Conservation (phyloP, 192 early-diverging fungal species). For the Radiomyces spectabilis region DNA sequence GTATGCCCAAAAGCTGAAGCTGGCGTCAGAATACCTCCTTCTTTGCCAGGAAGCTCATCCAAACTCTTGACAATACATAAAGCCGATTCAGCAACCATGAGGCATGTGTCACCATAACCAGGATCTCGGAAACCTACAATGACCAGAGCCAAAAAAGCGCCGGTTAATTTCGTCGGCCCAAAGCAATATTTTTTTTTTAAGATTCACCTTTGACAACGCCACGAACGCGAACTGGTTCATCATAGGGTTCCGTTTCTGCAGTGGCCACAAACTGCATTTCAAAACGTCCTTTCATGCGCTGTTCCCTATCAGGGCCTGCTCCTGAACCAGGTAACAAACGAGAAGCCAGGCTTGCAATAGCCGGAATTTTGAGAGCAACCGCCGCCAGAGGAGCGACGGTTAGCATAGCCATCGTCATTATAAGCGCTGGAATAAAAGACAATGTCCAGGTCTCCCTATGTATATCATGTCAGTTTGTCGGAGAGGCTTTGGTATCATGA, state of each 20-base stretch:
- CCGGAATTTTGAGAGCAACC: constrained; percentile 36
- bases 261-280: constrained; percentile 41
- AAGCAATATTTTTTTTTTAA: constrained; percentile 1
- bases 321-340: constrained; percentile 57
- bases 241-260: constrained; percentile 36
- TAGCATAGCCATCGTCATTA: constrained; percentile 34
- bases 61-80: constrained; percentile 61
- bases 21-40: constrained; percentile 74
- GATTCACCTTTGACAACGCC: constrained; percentile 36
- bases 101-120: constrained; percentile 77
- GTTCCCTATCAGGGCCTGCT: constrained; percentile 57
- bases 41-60: constrained; percentile 37
- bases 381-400: constrained; percentile 26
- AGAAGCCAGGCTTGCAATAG: constrained; percentile 36
- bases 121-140: constrained; percentile 51
- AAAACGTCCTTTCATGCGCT: constrained; percentile 43
- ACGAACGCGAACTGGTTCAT: constrained; percentile 30
- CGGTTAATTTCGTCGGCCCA: not conserved
- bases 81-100: constrained; percentile 73
- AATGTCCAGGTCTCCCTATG: constrained; percentile 52
- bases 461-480: no score
- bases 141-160: not conserved
- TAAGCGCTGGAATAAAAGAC: constrained; percentile 27
- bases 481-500: no score
- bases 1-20: constrained; percentile 72